Evolutionary conservation across 768 basidiomycete species (phyloP).

Genomic region (Termitomyces titanicus): DNA sequence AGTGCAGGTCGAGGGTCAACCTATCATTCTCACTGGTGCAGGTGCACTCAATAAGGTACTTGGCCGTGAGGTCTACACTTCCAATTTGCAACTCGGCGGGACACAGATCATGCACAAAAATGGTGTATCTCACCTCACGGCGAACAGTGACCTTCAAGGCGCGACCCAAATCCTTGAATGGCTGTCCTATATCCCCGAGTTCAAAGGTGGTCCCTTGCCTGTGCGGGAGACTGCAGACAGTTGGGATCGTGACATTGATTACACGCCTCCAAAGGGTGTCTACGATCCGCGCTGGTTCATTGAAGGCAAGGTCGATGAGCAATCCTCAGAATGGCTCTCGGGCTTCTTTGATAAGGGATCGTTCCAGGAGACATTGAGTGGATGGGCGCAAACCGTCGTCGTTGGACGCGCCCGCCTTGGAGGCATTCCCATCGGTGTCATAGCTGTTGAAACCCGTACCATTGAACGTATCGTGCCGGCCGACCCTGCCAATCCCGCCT

Average conservation of each 20-base stretch:
- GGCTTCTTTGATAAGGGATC: constrained; percentile 98
- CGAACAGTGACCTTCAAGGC: constrained; percentile 93
- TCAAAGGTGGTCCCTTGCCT: constrained; percentile 77
- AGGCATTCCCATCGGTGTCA: constrained; percentile 96
- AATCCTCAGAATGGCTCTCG: constrained; percentile 66
- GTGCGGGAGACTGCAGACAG: constrained; percentile 66
- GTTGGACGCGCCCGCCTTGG: constrained; percentile 94
- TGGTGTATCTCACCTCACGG: constrained; percentile 95
- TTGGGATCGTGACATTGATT: constrained; percentile 93
- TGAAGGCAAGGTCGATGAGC: constrained; percentile 88
- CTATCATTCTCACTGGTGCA: constrained; percentile 98
- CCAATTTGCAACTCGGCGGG: constrained; percentile 96
- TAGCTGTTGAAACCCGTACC: constrained; percentile 96
- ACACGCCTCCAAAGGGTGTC: constrained; percentile 86
- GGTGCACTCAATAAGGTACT: constrained; percentile 97
- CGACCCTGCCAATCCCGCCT: constrained; percentile 95
- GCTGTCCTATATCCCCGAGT: constrained; percentile 90
- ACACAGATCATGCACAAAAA: constrained; percentile 99
- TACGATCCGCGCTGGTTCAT: constrained; percentile 99
- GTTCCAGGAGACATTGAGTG: constrained; percentile 98
- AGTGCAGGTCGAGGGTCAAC: constrained; percentile 98
- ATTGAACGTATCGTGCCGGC: constrained; percentile 96
- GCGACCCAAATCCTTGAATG: constrained; percentile 92
- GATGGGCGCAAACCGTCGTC: constrained; percentile 99
- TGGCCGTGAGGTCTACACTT: constrained; percentile 98